Evolutionary conservation across 2,329 filamentous ascomycete genomes (phyloP).

Genomic region (Cladosporium sp.): DNA sequence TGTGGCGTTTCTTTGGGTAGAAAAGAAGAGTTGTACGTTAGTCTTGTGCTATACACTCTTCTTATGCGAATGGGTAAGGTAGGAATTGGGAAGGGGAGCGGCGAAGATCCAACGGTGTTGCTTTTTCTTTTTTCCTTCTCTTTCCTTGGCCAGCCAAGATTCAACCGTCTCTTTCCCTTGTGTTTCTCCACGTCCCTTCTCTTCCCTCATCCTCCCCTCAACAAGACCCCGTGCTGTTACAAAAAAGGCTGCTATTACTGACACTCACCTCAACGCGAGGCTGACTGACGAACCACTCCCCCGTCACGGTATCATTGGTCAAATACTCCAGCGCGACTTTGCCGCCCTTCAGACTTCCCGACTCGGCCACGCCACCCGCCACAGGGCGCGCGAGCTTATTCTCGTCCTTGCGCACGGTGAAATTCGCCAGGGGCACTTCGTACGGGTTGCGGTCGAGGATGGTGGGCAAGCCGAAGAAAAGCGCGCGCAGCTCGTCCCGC

Average conservation of each 20-base stretch:
- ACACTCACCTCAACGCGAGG: background rate
- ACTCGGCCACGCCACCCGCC: conserved; percentile 47
- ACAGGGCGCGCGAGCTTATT: conserved; percentile 52
- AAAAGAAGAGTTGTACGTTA: too few relatives aligned
- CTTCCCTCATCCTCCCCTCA: too few relatives aligned
- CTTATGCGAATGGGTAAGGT: too few relatives aligned
- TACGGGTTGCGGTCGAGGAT: conserved; percentile 55
- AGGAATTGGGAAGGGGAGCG: too few relatives aligned
- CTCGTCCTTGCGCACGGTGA: conserved; percentile 57
- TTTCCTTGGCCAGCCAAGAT: too few relatives aligned
- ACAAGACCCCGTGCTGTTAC: background rate
- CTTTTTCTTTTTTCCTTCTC: too few relatives aligned
- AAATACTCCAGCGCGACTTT: conserved; percentile 24
- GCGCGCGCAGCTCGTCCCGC: conserved; percentile 53
- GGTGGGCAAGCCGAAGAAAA: conserved; percentile 60
- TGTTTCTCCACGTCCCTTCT: too few relatives aligned
- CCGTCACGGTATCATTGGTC: conserved; percentile 23
- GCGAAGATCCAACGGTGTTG: too few relatives aligned
- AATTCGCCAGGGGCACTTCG: conserved; percentile 64
- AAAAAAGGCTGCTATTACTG: background rate
- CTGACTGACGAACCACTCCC: conserved; percentile 17
- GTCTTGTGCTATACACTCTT: too few relatives aligned
- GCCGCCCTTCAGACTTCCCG: conserved; percentile 49
- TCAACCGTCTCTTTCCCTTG: too few relatives aligned
- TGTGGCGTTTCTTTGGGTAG: too few relatives aligned